Base-by-base conservation (phyloP, 148 eudicot genomes). In the Rhododendron ovatum region DNA sequence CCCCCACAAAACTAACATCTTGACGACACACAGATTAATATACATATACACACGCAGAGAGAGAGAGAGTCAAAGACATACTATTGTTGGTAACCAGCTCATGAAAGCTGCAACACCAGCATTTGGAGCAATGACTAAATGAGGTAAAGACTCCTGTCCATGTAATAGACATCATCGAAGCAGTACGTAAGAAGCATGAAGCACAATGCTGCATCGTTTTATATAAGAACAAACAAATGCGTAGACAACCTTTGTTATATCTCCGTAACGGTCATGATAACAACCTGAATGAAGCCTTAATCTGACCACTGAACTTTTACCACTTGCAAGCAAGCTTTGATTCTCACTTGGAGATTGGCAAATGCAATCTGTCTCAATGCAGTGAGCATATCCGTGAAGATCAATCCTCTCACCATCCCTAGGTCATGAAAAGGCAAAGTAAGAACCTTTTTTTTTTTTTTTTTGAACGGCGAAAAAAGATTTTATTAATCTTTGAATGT, bases 41-140 rank as follows among this genome's bases (percentile, higher is more conserved):
- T 51, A 53, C 18, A 53, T 45, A 37, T 1, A 12, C 1, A 15
- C 22, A 9, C 4, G 26, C 18, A 10, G 14, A 11, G 33, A 9
- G 30, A n/a, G 28, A 51, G 35, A 55, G 28, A 30, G 30, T 15
- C 10, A 10, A 39, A 67, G 65, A 86, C 95, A 65, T 92, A 96
- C 99, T 82, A 95, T 86, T 83, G 99, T 94, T 39, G 95, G 94
- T 82, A 88, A 85, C 99, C 99, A 96, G 94, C 95, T 96, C 59
- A 85, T 90, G 90, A 91, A 95, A 80, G 96, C 99, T 79, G 98
- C 99, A 80, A 95, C 48, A 83, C 99, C 99, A 84, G 99, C 99
- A 91, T 97, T 97, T 83, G 98, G 94, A 33, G 98, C 98, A 50
- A 95, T 84, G 65, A 97, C 90, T 86, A 97, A 63, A 88, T 93